Base-by-base conservation (phyloP, 495 filamentous ascomycete species). In the Melanomma pulvis-pyrius region DNA sequence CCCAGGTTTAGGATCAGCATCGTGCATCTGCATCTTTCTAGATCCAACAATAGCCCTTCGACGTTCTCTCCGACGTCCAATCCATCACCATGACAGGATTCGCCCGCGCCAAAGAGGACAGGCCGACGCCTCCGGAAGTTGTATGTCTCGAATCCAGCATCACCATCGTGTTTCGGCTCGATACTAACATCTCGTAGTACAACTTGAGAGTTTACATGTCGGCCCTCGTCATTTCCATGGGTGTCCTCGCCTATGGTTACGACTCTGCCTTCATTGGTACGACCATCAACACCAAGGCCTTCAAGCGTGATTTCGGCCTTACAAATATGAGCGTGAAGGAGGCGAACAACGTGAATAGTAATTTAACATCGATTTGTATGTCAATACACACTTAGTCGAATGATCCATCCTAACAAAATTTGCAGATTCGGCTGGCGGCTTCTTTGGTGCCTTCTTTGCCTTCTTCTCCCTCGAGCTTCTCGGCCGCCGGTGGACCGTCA, bases 381-480 rank as follows among this genome's bases (percentile, higher is more conserved):
- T 65, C 15, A 21, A 7, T 32, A 22, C 15, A 12, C 15, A 44
- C 19, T 34, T 21, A 2, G 6, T 5, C 41, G 12, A 41, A 5
- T 11, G 12, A 6, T 28, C 9, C 21, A 39, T 8, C 1, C 19
- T 61, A 44, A 48, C 53, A 7, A 63, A 1, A 13, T 44, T 29
- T 22, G 8, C 28, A 65, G 61, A 74, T 52, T 71, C 70, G n/a
- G 68, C 75, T 48, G 72, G 71, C 19, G 74, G 71, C 9, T 74
- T 75, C 44, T 74, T 74, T 53, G 71, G 74, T 12, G 69, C 74
- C 17, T 51, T 74, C 36, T 71, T 75, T 65, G 65, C 75, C 68
- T 72, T 74, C 71, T 73, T 76, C 63, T 75, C 71, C 46, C 71
- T 74, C 17, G 74, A 77, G 32, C 51, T 67, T 2, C 63, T 77